Percentiles rank a stretch among this genome's conserved stretches.
These are phyloP conservation scores for Macrophomina pseudophaseolina DNA, from an alignment of 2,329 filamentous ascomycete genomes.

Conservation along the genomic window DNA sequence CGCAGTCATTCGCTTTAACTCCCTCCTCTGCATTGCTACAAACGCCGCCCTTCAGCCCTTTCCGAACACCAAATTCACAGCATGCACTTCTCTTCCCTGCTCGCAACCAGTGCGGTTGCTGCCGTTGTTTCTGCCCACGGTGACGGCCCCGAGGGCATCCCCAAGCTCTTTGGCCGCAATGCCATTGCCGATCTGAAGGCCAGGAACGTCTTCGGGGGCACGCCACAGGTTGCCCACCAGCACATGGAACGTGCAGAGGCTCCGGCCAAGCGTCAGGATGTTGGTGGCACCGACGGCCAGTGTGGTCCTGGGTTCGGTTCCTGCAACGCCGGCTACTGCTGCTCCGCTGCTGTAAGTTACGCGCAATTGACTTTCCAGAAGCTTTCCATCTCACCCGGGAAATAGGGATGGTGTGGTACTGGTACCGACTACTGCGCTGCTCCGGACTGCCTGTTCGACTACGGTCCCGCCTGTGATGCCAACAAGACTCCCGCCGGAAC, in stretches of 20 bases:
- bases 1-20: slow-evolving; percentile 8
- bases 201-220: slow-evolving; percentile 37
- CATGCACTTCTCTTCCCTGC: slow-evolving; percentile 41
- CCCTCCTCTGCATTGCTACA: neutral
- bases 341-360: slow-evolving; percentile 40
- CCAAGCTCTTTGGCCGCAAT: slow-evolving; percentile 42
- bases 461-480: slow-evolving; percentile 66
- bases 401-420: slow-evolving; percentile 58
- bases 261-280: slow-evolving; percentile 37
- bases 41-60: neutral
- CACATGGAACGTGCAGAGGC: slow-evolving; percentile 30
- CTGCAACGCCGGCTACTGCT: slow-evolving; percentile 41
- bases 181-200: slow-evolving; percentile 42
- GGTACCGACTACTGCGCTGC: slow-evolving; percentile 62
- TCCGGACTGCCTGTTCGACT: slow-evolving; percentile 66
- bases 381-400: neutral
- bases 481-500: slow-evolving; percentile 60
- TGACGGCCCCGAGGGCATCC: slow-evolving; percentile 33
- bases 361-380: neutral
- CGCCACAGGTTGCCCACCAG: slow-evolving; percentile 33
- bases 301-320: slow-evolving; percentile 36
- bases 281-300: slow-evolving; percentile 37
- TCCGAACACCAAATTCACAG: slow-evolving; percentile 1
- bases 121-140: slow-evolving; percentile 40
- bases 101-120: slow-evolving; percentile 37